phyloP scores from a whole-genome alignment of 768 basidiomycete genomes.

The Lenzites betulinus region DNA sequence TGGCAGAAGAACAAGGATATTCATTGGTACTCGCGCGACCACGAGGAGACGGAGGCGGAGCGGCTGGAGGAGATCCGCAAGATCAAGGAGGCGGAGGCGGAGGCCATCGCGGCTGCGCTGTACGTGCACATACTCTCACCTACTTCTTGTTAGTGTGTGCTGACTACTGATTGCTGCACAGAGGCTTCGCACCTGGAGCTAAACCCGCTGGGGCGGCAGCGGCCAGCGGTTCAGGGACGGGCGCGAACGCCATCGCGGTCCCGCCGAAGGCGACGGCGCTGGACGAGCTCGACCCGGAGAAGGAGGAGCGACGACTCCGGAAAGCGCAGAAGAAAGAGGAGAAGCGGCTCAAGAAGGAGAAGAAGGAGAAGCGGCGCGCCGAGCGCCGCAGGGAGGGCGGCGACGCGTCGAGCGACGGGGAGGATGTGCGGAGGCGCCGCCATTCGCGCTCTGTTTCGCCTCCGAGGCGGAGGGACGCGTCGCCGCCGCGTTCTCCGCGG shows the following conservation, averaged over 20 bases:
- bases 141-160: background rate
- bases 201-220: conserved; percentile 15
- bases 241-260: conserved; percentile 34
- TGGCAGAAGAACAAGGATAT: conserved; percentile 99
- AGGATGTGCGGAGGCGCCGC: conserved; percentile 20
- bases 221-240: conserved; percentile 27
- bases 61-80: conserved; percentile 73
- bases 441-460: conserved; percentile 24
- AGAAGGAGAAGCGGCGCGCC: conserved; percentile 40
- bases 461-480: conserved; percentile 2
- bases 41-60: conserved; percentile 43
- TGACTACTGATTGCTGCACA: conserved; percentile 35
- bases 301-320: conserved; percentile 36
- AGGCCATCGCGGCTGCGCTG: conserved; percentile 83
- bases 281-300: conserved; percentile 29
- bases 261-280: conserved; percentile 15
- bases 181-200: conserved; percentile 64
- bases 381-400: conserved; percentile 26
- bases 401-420: conserved; percentile 15
- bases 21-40: conserved; percentile 90
- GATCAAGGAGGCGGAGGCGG: conserved; percentile 87
- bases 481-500: conserved; percentile 41
- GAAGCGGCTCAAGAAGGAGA: conserved; percentile 53
- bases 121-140: conserved; percentile 36
- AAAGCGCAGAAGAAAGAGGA: conserved; percentile 56